A percentile compares a stretch with the other conserved stretches of the same genome.
These are phyloP conservation scores for Cordyceps cateniannulata DNA, from an alignment of 2,329 filamentous ascomycete species.

Conservation along the genomic window DNA sequence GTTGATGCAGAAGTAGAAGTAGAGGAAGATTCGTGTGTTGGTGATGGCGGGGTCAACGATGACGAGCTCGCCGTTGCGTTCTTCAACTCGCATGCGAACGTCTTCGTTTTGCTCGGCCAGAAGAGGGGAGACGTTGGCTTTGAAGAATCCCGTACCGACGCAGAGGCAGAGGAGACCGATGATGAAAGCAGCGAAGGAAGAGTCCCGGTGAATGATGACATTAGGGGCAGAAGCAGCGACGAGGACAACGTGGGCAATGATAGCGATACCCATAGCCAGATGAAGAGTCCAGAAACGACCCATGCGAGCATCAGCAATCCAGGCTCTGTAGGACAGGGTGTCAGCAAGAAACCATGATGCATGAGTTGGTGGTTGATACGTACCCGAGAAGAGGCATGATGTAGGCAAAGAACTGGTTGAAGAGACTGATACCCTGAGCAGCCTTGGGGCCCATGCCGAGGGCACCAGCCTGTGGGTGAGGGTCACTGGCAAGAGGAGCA, in stretches of 20 bases:
- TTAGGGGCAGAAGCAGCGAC: slow-evolving; percentile 57
- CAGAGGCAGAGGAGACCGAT: slow-evolving; percentile 52
- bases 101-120: slow-evolving; percentile 65
- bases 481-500: slow-evolving; percentile 28
- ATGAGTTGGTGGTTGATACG: slow-evolving; percentile 16
- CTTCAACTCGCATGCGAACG: slow-evolving; percentile 50
- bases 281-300: slow-evolving; percentile 70
- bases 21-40: slow-evolving; percentile 61
- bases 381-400: slow-evolving; percentile 51
- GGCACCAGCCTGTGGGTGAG: slow-evolving; percentile 36
- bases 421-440: slow-evolving; percentile 39
- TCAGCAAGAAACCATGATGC: slow-evolving; percentile 18
- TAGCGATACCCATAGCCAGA: slow-evolving; percentile 58
- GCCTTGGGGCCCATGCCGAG: slow-evolving; percentile 53
- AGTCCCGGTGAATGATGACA: slow-evolving; percentile 52
- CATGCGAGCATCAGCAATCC: slow-evolving; percentile 61
- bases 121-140: slow-evolving; percentile 68
- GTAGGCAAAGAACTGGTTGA: slow-evolving; percentile 59
- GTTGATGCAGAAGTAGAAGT: slow-evolving; percentile 55
- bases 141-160: slow-evolving; percentile 73
- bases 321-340: slow-evolving; percentile 30
- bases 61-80: slow-evolving; percentile 55
- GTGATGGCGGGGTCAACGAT: slow-evolving; percentile 66
- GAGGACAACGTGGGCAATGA: slow-evolving; percentile 60
- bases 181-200: slow-evolving; percentile 59